Percentiles rank a stretch among this genome's conserved stretches.
These are phyloP conservation scores for Fusarium sp. DNA, from an alignment of 2,329 filamentous ascomycete species.

Conservation along the genomic window DNA sequence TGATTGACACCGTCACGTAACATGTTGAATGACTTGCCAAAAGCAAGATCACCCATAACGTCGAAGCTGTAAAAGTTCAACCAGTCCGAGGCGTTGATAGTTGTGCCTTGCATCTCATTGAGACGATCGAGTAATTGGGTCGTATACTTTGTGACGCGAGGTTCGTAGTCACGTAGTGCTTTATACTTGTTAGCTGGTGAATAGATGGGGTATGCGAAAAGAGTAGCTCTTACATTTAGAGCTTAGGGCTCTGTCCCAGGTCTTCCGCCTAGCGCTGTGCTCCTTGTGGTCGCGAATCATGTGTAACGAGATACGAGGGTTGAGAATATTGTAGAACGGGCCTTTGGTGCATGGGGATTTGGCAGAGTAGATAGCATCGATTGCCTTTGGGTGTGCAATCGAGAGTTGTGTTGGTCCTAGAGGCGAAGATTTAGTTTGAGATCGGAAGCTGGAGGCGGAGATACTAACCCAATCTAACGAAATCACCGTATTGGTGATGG, in stretches of 20 bases:
- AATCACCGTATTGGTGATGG: conserved; percentile 17
- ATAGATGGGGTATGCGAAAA: no score
- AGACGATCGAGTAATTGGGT: conserved; percentile 35
- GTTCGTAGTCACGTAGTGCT: conserved; percentile 43
- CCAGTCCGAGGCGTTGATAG: conserved; percentile 46
- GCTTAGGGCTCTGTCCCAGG: conserved; percentile 22
- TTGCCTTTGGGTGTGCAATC: background rate
- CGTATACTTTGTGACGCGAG: conserved; percentile 41
- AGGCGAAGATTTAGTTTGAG: background rate
- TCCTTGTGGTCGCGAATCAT: conserved; percentile 15
- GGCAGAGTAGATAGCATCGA: conserved; percentile 8
- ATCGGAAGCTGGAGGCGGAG: no score
- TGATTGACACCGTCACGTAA: conserved; percentile 43
- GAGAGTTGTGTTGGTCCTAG: conserved; percentile 21
- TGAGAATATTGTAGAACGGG: conserved; percentile 19
- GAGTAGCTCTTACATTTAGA: background rate
- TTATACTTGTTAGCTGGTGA: background rate
- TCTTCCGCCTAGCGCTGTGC: conserved; percentile 10
- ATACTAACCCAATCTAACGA: conserved; percentile 17
- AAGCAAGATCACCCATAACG: conserved; percentile 55
- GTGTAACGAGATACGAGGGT: conserved; percentile 3
- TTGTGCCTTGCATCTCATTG: conserved; percentile 19
- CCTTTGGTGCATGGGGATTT: conserved; percentile 21
- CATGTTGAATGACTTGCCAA: conserved; percentile 51
- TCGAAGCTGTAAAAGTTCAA: conserved; percentile 50